Evolutionary conservation across 306 rosid genomes (phyloP).

Genomic region (Cucurbita argyrosperma): DNA sequence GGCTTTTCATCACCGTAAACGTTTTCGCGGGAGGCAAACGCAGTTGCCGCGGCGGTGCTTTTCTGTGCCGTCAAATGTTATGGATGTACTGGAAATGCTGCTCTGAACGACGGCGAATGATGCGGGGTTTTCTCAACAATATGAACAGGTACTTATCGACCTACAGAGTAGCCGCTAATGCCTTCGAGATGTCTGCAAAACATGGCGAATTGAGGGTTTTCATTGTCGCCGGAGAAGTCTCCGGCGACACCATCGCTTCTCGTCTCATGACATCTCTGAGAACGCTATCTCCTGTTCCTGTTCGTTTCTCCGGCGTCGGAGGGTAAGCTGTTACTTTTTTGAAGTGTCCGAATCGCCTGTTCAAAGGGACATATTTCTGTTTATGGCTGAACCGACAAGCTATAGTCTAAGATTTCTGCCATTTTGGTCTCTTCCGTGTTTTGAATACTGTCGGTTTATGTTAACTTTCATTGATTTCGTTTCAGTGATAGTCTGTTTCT

Average conservation of each 20-base stretch:
- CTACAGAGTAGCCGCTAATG: slow-evolving; percentile 13
- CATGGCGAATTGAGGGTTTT: slow-evolving; percentile 76
- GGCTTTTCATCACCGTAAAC: not conserved
- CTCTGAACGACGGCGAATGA: slow-evolving; percentile 21
- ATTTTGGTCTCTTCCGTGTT: not conserved
- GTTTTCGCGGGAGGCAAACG: not conserved
- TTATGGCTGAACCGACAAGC: not conserved
- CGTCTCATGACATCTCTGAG: slow-evolving; percentile 64
- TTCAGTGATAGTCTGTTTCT: not conserved
- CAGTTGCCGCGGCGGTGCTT: not conserved
- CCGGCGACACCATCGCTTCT: slow-evolving; percentile 80
- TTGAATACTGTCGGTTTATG: not conserved
- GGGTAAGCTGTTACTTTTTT: slow-evolving; percentile 28
- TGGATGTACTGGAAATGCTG: slow-evolving; percentile 11
- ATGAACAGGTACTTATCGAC: slow-evolving; percentile 14
- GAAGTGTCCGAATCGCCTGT: not conserved
- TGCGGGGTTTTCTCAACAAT: slow-evolving; percentile 11
- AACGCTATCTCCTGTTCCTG: slow-evolving; percentile 44
- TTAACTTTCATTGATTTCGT: not conserved
- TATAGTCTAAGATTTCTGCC: not conserved
- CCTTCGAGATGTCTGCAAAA: slow-evolving; percentile 37
- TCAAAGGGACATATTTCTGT: not conserved
- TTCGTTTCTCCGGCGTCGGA: slow-evolving; percentile 70
- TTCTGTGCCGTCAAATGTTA: not conserved
- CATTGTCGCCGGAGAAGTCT: slow-evolving; percentile 77